Base-by-base conservation (phyloP, 164 flowering plant genomes). In the Sextonia rubra region DNA sequence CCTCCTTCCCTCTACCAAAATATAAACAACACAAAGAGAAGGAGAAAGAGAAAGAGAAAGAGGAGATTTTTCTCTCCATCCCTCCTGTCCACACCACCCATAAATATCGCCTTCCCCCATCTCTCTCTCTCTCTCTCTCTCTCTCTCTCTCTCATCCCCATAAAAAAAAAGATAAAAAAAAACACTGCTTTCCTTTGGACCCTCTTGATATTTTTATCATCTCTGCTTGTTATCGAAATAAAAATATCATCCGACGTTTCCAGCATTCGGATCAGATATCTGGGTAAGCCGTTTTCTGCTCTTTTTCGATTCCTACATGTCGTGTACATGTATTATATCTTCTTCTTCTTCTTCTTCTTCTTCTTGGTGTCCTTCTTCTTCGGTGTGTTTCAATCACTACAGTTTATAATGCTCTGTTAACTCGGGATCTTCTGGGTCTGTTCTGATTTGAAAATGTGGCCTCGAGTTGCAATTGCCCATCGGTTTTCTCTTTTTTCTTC, bases 21-120 rank as follows among this genome's bases (percentile, higher is more conserved):
- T 4, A 32, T 32, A 6, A 32, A 32, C 9, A 32, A n/a, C n/a
- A n/a, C n/a, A n/a, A n/a, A n/a, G n/a, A n/a, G n/a, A n/a, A n/a
- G n/a, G n/a, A n/a, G 44, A 32, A 32, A 32, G 44, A 37, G 44
- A 37, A 23, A 22, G 32, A 23, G 25, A 20, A 22, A 3, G 65
- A 26, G 17, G 26, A 22, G 27, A 25, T 63, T 64, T 64, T 29
- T 29, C 44, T 27, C 5, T 29, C 3, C 44, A 29, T 26, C 3
- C 17, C 37, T 64, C 67, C 44, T 25, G 44, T 25, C 47, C 67
- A 64, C 67, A 64, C 64, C 64, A 61, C 30, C 64, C 15, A 23
- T 7, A 64, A 64, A 64, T 64, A 64, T 64, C 67, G 44, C 14
- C 18, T 26, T 27, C 11, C 67, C 17, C 22, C 37, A 52, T 15